Percentiles rank a stretch among this genome's conserved stretches.
Conservation (phyloP, 202 grass and related monocot species). For the Alloteropsis angusta region DNA sequence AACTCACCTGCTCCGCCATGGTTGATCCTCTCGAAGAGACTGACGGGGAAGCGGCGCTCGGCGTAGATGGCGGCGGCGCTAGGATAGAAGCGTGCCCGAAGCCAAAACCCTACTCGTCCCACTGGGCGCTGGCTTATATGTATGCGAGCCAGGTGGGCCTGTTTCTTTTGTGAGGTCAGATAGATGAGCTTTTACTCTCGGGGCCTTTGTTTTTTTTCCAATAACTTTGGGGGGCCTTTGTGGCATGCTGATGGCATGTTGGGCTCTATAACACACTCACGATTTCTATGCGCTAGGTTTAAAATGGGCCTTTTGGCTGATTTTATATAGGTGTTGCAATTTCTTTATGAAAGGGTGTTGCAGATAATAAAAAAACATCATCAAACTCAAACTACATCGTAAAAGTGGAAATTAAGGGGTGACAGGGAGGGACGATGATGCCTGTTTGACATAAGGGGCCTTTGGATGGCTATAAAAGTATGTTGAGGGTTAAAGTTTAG, state of each 20-base stretch:
- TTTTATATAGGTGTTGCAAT: too few relatives aligned
- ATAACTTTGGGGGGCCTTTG: too few relatives aligned
- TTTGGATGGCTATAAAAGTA: too few relatives aligned
- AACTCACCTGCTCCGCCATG: slow-evolving; percentile 64
- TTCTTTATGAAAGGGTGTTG: too few relatives aligned
- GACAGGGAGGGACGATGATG: too few relatives aligned
- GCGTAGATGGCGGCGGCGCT: neutral
- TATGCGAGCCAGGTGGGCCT: neutral
- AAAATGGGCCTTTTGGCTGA: too few relatives aligned
- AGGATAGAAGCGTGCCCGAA: neutral
- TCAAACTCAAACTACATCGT: too few relatives aligned
- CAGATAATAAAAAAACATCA: too few relatives aligned
- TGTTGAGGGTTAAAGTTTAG: too few relatives aligned
- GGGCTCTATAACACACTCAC: neutral
- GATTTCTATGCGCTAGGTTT: too few relatives aligned
- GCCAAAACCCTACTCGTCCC: slow-evolving; percentile 10
- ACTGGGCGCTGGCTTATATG: neutral
- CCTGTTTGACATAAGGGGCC: too few relatives aligned
- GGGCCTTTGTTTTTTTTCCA: neutral
- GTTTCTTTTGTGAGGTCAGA: neutral
- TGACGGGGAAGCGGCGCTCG: neutral
- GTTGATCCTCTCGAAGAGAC: neutral
- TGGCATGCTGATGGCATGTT: neutral
- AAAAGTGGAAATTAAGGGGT: too few relatives aligned
- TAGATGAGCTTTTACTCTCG: neutral